Evolutionary conservation across 2,329 filamentous ascomycete species (phyloP).

Genomic region (Penicillium sp.): DNA sequence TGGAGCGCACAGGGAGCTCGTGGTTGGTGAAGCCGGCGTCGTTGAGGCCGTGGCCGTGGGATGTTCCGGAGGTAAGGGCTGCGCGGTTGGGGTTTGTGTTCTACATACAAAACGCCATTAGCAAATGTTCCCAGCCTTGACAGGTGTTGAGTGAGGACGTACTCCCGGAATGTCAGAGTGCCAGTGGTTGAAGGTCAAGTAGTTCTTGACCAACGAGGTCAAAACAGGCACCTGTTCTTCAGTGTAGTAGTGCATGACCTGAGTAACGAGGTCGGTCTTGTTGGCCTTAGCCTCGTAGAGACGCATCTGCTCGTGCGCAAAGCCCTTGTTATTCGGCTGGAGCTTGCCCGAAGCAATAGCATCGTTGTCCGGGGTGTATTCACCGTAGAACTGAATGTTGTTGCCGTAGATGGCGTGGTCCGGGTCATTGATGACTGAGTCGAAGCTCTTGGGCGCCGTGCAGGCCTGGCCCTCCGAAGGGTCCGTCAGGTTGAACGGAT

Average conservation of each 20-base stretch:
- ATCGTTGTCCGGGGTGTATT: conserved; percentile 45
- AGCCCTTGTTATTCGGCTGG: conserved; percentile 41
- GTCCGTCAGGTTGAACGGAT: conserved; percentile 45
- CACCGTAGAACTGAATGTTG: conserved; percentile 52
- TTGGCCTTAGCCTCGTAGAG: conserved; percentile 38
- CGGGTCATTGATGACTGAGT: conserved; percentile 50
- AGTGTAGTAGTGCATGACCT: conserved; percentile 54
- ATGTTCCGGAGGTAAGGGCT: conserved; percentile 37
- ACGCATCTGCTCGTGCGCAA: conserved; percentile 49
- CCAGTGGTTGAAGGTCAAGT: conserved; percentile 52
- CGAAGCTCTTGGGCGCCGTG: conserved; percentile 43
- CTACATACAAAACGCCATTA: conserved; percentile 25
- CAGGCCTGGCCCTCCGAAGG: conserved; percentile 36
- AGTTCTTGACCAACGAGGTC: conserved; percentile 47
- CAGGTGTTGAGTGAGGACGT: conserved; percentile 26
- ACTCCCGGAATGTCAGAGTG: conserved; percentile 50
- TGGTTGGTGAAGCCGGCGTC: conserved; percentile 34
- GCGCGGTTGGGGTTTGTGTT: conserved; percentile 52
- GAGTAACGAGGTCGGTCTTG: conserved; percentile 38
- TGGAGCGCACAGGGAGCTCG: conserved; percentile 36
- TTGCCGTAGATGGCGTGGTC: conserved; percentile 50
- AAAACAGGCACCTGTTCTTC: conserved; percentile 50
- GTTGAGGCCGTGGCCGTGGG: conserved; percentile 40
- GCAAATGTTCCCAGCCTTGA: neutral
- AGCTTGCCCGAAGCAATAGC: conserved; percentile 40